phyloP scores from a whole-genome alignment of 2,329 filamentous ascomycete species.

The Ceratocystis ficicola region DNA sequence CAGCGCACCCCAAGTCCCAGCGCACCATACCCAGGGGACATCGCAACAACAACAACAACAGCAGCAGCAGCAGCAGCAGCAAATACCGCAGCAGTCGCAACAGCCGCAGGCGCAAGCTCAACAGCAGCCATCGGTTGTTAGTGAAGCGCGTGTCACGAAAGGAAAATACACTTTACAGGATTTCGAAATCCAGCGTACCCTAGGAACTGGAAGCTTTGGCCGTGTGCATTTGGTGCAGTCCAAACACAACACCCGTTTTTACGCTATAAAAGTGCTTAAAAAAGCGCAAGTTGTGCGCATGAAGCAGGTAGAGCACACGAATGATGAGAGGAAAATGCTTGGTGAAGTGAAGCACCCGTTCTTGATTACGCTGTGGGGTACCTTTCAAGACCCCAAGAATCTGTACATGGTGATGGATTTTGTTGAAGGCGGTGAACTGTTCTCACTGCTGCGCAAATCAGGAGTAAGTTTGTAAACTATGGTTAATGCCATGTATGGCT shows the following conservation, averaged over 20 bases:
- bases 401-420: constrained; percentile 99
- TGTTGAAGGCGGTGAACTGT: constrained; percentile 94
- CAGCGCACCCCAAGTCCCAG: constrained; percentile 41
- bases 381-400: constrained; percentile 89
- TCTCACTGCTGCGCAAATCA: constrained; percentile 89
- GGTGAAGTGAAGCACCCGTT: constrained; percentile 96
- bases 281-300: constrained; percentile 98
- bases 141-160: constrained; percentile 61
- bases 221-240: constrained; percentile 94
- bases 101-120: constrained; percentile 26
- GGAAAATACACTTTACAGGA: constrained; percentile 92
- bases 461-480: constrained; percentile 44
- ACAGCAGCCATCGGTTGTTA: constrained; percentile 21
- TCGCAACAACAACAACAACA: constrained; percentile 29
- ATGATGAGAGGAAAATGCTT: constrained; percentile 92
- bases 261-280: constrained; percentile 96
- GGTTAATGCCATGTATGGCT: neutral
- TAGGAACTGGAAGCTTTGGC: constrained; percentile 94
- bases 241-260: constrained; percentile 95
- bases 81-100: constrained; percentile 24
- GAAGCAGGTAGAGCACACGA: constrained; percentile 99
- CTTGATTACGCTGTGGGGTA: constrained; percentile 94
- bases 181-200: constrained; percentile 78
- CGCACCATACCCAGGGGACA: constrained; percentile 46
- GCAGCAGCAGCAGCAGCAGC: constrained; percentile 15